Base-by-base conservation (phyloP, 495 filamentous ascomycete species). In the Xylaria telfairii region DNA sequence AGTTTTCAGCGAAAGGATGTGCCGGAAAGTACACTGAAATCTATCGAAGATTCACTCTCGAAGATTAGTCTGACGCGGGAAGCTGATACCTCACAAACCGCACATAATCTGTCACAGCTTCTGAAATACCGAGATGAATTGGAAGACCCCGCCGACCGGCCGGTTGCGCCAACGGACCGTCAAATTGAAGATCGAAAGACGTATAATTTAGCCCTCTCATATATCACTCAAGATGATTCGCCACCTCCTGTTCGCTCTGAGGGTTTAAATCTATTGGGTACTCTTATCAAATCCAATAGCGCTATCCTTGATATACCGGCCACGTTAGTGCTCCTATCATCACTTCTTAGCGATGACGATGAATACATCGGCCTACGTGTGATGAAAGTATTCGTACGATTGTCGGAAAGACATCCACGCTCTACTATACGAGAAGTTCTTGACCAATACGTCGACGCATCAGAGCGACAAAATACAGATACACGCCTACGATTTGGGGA, bases 191-290 rank as follows among this genome's bases (percentile, higher is more conserved):
- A 94, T 74, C 86, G 89, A 37, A 90, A 93, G 66, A 90, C 85
- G 0, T 92, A 96, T 73, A 86, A 83, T 63, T 85, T 92, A 21
- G 92, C 92, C 7, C 82, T 96, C 37, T 87, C 85, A 0, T 92
- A 95, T 75, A 89, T 96, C 66, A 90, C 90, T 24, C 76, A 81
- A 37, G 64, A 79, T 1, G 92, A 93, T 66, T 87, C 90, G 0
- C 89, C 93, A 0, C 87, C 93, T 8, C 93, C 93, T 0, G 90
- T 95, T 12, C 89, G 92, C 37, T 90, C 89, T 6, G 92, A 96
- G 76, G 93, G 92, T 12, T 87, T 97, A 44, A 89, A 90, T 26
- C 85, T 93, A 1, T 80, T 96, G 19, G 88, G 89, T 0, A 82
- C 82, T 39, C 80, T 97, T 21, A 88, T 96, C 72, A 81, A 83